Percentiles rank a stretch among this genome's conserved stretches.
Evolutionary conservation across 768 basidiomycete species (phyloP).

Genomic region (Naematelia encephala): DNA sequence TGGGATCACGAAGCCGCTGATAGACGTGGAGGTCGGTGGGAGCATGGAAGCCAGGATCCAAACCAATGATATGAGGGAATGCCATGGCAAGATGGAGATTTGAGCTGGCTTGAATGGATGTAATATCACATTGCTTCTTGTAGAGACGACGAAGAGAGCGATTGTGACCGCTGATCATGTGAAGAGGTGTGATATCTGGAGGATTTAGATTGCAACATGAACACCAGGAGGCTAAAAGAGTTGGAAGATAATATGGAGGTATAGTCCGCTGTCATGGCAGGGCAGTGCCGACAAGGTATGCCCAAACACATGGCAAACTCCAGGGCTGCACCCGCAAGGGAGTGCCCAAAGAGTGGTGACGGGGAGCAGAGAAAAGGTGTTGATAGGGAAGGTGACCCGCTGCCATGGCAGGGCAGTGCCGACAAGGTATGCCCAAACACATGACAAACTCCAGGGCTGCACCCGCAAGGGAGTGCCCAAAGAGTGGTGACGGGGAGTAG

Average conservation of each 20-base stretch:
- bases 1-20: neutral
- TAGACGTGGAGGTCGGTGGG: neutral
- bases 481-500: neutral
- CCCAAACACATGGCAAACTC: neutral
- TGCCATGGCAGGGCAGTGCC: too few relatives aligned
- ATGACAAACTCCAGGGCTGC: neutral
- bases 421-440: neutral
- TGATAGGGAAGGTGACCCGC: neutral
- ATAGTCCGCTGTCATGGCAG: neutral
- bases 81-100: neutral
- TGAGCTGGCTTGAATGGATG: neutral
- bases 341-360: too few relatives aligned
- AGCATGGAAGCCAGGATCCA: neutral
- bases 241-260: neutral
- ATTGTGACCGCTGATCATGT: neutral
- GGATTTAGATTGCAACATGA: too few relatives aligned
- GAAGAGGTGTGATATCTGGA: neutral
- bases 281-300: constrained; percentile 5
- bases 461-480: neutral
- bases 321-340: too few relatives aligned
- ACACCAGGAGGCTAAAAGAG: neutral
- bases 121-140: neutral
- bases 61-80: neutral
- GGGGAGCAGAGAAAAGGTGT: neutral
- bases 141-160: neutral